Conservation (phyloP, 2,329 filamentous ascomycete genomes). For the Leptographium wingfieldii region DNA sequence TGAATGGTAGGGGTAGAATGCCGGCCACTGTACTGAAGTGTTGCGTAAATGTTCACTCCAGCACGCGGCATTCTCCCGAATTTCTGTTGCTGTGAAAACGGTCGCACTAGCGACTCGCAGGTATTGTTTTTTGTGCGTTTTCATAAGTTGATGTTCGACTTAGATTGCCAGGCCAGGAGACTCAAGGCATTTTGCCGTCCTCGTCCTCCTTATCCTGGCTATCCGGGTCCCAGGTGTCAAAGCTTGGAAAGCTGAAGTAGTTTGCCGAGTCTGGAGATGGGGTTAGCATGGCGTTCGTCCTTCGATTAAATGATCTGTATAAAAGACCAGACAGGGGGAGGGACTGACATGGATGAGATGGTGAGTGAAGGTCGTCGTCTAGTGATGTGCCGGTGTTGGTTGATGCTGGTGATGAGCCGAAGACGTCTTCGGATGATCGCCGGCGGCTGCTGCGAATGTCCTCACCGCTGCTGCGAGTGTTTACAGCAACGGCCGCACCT, state of each 20-base stretch:
- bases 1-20: background rate
- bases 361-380: slow-evolving; percentile 17
- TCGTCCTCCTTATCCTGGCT: slow-evolving; percentile 28
- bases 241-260: slow-evolving; percentile 64
- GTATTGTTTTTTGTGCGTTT: background rate
- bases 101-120: background rate
- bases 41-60: background rate
- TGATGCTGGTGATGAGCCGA: slow-evolving; percentile 12
- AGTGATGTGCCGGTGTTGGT: slow-evolving; percentile 16
- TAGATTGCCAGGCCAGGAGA: background rate
- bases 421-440: slow-evolving; percentile 6
- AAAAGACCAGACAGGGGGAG: no score
- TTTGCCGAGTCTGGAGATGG: slow-evolving; percentile 28
- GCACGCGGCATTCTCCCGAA: background rate
- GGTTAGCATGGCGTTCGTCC: background rate
- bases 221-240: slow-evolving; percentile 51
- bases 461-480: background rate
- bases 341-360: slow-evolving; percentile 1
- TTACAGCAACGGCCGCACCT: background rate
- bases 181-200: slow-evolving; percentile 5
- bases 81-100: background rate
- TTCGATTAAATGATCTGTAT: no score
- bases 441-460: background rate
- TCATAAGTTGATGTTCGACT: background rate
- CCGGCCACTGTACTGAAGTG: background rate